Base-by-base conservation (phyloP, 768 basidiomycete species). In the Sarcodon sp. region DNA sequence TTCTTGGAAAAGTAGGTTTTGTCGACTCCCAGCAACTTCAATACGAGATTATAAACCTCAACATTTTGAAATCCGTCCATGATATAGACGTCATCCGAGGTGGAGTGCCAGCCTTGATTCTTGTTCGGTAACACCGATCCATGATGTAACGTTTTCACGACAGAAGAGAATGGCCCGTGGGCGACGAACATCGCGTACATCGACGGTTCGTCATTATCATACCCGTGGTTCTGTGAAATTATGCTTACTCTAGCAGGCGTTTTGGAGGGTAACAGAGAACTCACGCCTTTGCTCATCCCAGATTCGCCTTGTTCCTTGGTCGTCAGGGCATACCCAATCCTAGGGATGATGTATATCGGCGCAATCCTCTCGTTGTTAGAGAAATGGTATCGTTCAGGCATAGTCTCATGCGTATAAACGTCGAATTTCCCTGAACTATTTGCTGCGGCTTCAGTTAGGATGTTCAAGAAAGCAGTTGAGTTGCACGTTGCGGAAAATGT, bases 121-220 rank as follows among this genome's bases (percentile, higher is more conserved):
- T 60, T 35, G 53, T 61, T 13, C 63, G 58, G 45, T 49, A 59
- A 27, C 49, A 62, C n/a, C 47, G 49, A 31, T 54, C 49, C 41
- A 49, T 48, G 37, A 47, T 41, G 31, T 41, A 45, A 60, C 6
- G 71, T 64, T 62, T 89, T 91, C 46, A 79, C 71, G 38, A 76
- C 72, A 9, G 76, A 64, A 11, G 84, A 79, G 62, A 91, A 92
- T 0, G 92, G 92, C 1, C 92, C 92, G 58, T 91, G 88, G 8
- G 88, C 90, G 49, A 94, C 81, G 62, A 94, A 93, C 59, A 89
- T 82, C 2, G 90, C 90, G 45, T 80, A 77, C 92, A 94, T 94
- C 6, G 82, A 69, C 10, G 68, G 57, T 37, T 80, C 77, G 13
- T 73, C 61, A 54, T 91, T 92, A 61, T 93, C 90, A 58, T 92